Conservation (phyloP, 305 asterid species). For the Fraxinus latifolia region DNA sequence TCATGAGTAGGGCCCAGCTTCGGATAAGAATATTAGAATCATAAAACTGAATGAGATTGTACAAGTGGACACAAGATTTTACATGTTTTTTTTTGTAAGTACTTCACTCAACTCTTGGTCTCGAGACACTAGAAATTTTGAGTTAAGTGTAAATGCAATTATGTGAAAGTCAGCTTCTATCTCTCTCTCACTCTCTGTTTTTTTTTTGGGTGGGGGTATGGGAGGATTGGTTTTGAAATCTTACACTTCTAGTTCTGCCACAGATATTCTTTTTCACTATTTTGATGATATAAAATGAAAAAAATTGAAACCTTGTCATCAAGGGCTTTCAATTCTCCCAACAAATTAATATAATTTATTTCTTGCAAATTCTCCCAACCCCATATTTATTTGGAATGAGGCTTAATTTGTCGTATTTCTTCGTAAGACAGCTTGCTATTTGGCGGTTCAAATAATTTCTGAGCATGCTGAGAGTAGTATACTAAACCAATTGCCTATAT, state of each 20-base stretch:
- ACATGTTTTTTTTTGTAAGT: not conserved
- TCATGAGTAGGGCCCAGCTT: not conserved
- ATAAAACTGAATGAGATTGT: not conserved
- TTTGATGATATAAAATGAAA: not conserved
- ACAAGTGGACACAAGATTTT: not conserved
- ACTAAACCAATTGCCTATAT: constrained; percentile 2
- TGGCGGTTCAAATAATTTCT: not conserved
- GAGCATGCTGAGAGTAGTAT: not conserved
- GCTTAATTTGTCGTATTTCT: not conserved
- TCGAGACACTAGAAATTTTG: not conserved
- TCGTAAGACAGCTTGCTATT: not conserved
- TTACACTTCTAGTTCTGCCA: not conserved
- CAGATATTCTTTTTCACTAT: not conserved
- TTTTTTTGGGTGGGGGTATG: not conserved
- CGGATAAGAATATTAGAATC: not conserved
- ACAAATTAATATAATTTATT: not conserved
- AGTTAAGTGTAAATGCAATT: not conserved
- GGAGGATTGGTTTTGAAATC: not conserved
- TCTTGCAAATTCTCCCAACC: not conserved
- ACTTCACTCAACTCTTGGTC: not conserved
- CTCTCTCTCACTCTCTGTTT: no score
- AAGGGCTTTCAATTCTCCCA: not conserved
- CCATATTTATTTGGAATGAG: not conserved
- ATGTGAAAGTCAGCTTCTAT: not conserved
- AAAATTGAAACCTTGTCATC: not conserved